Conservation (phyloP, 305 asterid species). For the Fraxinus baroniana region DNA sequence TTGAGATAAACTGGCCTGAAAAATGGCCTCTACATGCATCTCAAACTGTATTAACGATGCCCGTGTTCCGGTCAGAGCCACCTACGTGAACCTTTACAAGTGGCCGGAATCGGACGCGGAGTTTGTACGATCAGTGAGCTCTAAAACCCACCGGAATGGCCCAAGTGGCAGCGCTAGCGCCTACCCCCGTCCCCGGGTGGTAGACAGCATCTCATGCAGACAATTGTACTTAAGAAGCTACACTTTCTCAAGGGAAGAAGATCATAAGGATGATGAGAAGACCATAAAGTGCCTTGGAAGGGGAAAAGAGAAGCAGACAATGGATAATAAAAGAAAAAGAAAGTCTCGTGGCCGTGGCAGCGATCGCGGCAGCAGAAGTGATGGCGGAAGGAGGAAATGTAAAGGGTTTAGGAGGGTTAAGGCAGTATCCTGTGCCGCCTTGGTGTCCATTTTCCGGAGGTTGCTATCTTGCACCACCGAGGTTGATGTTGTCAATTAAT, state of each 20-base stretch:
- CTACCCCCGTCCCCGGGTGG: conserved; percentile 42
- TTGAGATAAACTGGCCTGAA: not conserved
- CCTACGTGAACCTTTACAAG: conserved; percentile 53
- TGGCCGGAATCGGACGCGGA: conserved; percentile 84
- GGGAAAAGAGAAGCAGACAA: conserved; percentile 4
- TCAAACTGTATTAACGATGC: conserved; percentile 27
- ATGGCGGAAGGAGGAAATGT: conserved; percentile 5
- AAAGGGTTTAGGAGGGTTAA: conserved; percentile 24
- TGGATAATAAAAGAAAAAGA: not conserved
- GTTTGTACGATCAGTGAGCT: conserved; percentile 63
- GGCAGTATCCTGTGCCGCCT: conserved; percentile 21
- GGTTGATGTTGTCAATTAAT: conserved; percentile 44
- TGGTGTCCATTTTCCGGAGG: conserved; percentile 43
- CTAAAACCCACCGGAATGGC: conserved; percentile 17
- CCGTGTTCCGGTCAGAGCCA: conserved; percentile 44
- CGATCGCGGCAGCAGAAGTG: not conserved
- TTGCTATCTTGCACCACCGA: conserved; percentile 54
- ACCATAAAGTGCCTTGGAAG: conserved; percentile 43
- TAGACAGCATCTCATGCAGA: conserved; percentile 72
- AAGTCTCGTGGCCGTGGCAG: not conserved
- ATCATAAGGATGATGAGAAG: conserved; percentile 26
- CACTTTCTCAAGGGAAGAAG: conserved; percentile 67
- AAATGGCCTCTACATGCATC: conserved; percentile 33
- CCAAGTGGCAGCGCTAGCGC: not conserved
- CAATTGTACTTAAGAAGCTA: conserved; percentile 75